Conservation (phyloP, 2,329 filamentous ascomycete species). For the Clonostachys solani region DNA sequence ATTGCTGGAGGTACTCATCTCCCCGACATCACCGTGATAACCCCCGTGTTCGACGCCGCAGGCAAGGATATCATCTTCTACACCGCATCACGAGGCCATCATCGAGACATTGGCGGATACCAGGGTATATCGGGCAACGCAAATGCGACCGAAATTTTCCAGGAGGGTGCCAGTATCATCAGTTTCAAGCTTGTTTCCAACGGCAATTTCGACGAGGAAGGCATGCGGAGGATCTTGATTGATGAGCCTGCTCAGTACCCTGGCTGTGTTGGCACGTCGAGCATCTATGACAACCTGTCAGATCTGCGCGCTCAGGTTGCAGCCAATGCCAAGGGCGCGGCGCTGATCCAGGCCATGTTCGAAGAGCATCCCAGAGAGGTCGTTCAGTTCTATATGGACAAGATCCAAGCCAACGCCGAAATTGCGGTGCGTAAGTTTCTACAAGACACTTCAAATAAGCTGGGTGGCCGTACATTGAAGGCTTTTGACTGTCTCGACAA, state of each 20-base stretch:
- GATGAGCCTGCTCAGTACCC: slow-evolving; percentile 22
- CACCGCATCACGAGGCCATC: slow-evolving; percentile 29
- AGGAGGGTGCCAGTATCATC: slow-evolving; percentile 34
- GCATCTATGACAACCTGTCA: slow-evolving; percentile 33
- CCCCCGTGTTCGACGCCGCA: slow-evolving; percentile 26
- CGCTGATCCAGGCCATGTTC: slow-evolving; percentile 21
- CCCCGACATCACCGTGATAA: slow-evolving; percentile 33
- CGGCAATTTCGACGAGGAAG: slow-evolving; percentile 28
- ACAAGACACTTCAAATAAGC: slow-evolving; percentile 37
- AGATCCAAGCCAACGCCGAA: slow-evolving; percentile 29
- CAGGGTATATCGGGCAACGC: slow-evolving; percentile 35
- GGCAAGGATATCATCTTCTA: slow-evolving; percentile 25
- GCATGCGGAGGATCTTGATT: slow-evolving; percentile 38
- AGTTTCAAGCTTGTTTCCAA: slow-evolving; percentile 28
- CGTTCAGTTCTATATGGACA: slow-evolving; percentile 28
- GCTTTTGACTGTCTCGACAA: slow-evolving; percentile 26
- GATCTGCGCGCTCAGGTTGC: slow-evolving; percentile 38
- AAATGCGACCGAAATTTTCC: slow-evolving; percentile 31
- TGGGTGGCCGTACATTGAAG: slow-evolving; percentile 11
- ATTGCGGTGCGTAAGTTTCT: slow-evolving; percentile 22
- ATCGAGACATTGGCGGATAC: slow-evolving; percentile 38
- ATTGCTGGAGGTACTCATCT: slow-evolving; percentile 16
- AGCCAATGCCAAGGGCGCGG: slow-evolving; percentile 32
- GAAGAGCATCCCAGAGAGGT: slow-evolving; percentile 21
- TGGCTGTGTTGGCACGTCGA: slow-evolving; percentile 27